Evolutionary conservation across 768 basidiomycete species (phyloP).

Genomic region (Serendipita sp.): DNA sequence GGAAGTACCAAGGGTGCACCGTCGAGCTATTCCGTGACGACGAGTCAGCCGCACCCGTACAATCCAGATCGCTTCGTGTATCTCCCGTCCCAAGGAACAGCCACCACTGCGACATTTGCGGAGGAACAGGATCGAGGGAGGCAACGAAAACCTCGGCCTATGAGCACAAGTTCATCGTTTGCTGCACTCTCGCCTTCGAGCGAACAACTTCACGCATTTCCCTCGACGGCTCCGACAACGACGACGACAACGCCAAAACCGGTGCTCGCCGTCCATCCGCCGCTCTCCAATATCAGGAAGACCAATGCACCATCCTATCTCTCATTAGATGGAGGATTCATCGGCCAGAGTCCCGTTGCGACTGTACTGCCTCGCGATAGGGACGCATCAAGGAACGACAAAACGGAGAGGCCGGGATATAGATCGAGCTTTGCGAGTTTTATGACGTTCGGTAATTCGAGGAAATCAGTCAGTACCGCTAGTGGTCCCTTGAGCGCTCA

Average conservation of each 20-base stretch:
- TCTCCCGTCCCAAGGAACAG: not conserved
- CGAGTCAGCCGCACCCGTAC: not conserved
- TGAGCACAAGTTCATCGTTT: not conserved
- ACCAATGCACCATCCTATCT: not conserved
- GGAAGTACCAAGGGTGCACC: not conserved
- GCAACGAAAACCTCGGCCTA: not conserved
- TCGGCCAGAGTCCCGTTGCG: slow-evolving; percentile 3
- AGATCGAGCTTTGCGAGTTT: not conserved
- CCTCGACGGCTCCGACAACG: not conserved
- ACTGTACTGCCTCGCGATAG: not conserved
- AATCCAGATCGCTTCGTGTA: not conserved
- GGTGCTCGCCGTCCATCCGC: not conserved
- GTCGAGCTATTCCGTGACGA: not conserved
- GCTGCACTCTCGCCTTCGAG: not conserved
- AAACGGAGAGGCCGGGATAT: not conserved
- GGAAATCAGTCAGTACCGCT: not conserved
- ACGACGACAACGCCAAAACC: not conserved
- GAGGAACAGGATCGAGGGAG: not conserved
- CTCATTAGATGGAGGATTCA: not conserved
- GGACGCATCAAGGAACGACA: not conserved
- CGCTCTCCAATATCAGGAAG: not conserved
- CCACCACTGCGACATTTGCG: not conserved
- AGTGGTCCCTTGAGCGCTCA: not conserved
- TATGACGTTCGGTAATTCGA: slow-evolving; percentile 3
- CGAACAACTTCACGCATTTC: not conserved